Conservation (phyloP, 768 basidiomycete genomes). For the Phanerochaete sordida region DNA sequence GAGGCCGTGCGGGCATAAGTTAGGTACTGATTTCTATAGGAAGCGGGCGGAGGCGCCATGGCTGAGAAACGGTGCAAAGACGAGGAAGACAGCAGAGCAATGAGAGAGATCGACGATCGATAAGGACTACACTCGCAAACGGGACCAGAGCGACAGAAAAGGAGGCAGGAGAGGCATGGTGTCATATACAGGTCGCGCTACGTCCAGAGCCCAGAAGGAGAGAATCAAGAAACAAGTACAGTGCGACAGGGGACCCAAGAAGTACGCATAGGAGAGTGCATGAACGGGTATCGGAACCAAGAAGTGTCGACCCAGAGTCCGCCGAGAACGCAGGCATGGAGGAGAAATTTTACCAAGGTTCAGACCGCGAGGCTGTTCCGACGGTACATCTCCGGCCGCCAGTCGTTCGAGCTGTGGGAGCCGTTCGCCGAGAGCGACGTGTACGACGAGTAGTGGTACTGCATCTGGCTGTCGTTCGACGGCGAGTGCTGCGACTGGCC, state of each 20-base stretch:
- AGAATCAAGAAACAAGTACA: too few species aligned
- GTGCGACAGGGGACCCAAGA: too few species aligned
- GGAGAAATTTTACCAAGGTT: not conserved
- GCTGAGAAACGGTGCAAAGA: not conserved
- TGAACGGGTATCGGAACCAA: not conserved
- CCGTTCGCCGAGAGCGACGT: not conserved
- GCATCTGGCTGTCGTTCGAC: slow-evolving; percentile 1
- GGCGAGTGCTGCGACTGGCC: not conserved
- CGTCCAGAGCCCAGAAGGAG: too few species aligned
- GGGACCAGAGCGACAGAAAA: not conserved
- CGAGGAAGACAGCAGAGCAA: not conserved
- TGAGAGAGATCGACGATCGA: not conserved
- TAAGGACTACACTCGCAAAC: not conserved
- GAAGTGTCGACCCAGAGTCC: not conserved
- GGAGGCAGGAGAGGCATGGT: not conserved
- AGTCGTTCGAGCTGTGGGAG: not conserved
- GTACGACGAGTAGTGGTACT: not conserved
- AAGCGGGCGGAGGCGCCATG: not conserved
- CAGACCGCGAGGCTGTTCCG: slow-evolving; percentile 1
- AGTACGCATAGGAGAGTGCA: too few species aligned
- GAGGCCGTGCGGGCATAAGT: not conserved
- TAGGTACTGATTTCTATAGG: not conserved
- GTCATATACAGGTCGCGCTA: not conserved
- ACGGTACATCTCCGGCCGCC: not conserved
- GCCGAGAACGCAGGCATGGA: not conserved